These are phyloP conservation scores for Canna indica DNA, from an alignment of 176 grass and related monocot genomes.

Conservation along the genomic window DNA sequence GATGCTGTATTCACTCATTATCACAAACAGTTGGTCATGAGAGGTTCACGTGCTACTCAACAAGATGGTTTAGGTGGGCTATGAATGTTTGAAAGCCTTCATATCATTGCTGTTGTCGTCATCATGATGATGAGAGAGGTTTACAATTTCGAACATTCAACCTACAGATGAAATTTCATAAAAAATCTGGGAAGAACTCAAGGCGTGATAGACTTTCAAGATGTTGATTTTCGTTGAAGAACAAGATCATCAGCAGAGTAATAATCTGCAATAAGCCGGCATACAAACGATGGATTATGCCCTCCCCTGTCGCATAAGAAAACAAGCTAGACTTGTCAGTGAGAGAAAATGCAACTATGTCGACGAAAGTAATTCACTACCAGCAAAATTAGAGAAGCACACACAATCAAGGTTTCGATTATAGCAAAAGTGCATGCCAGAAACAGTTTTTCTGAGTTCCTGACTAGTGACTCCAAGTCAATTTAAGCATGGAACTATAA, in stretches of 20 bases:
- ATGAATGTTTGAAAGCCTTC: no score
- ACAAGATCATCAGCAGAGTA: constrained; percentile 92
- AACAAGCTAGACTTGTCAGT: not conserved
- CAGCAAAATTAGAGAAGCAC: not conserved
- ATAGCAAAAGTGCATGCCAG: no score
- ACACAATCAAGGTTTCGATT: no score
- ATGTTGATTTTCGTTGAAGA: constrained; percentile 37
- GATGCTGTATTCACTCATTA: not conserved
- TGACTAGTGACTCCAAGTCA: no score
- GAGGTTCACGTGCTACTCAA: no score
- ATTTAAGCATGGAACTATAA: no score
- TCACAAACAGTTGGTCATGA: no score
- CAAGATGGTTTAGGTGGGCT: no score
- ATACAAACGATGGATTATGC: constrained; percentile 88
- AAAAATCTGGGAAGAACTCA: not conserved
- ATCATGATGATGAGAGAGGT: not conserved
- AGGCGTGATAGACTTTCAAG: constrained; percentile 23
- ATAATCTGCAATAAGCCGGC: constrained; percentile 88
- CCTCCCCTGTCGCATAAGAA: constrained; percentile 59
- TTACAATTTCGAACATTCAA: no score
- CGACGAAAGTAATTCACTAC: not conserved
- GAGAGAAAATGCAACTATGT: not conserved
- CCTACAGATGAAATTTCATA: not conserved
- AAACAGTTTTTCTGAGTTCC: no score
- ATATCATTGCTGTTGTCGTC: no score